These are phyloP conservation scores for Athelia sp. DNA, from an alignment of 1,284 basidiomycete genomes.

Conservation along the genomic window DNA sequence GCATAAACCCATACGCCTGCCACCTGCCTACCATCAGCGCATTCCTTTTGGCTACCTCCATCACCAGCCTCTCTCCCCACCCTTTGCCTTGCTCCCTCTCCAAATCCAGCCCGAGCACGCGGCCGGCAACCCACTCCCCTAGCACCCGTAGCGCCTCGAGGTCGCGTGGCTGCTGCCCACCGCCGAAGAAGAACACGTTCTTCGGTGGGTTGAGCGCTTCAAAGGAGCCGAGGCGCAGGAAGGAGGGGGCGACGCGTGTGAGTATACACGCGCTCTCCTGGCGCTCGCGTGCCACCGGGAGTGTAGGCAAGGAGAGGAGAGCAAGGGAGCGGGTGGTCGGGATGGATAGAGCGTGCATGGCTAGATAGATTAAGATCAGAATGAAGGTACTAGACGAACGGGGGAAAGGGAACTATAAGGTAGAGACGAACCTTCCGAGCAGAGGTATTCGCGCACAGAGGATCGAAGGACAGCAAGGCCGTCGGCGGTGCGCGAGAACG, in stretches of 20 bases:
- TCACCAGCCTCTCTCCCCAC: constrained; percentile 69
- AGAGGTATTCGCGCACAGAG: constrained; percentile 88
- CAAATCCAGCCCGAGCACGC: constrained; percentile 38
- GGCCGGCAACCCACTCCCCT: constrained; percentile 66
- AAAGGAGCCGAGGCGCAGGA: constrained; percentile 90
- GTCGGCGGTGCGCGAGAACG: constrained; percentile 88
- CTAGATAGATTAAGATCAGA: too few species aligned
- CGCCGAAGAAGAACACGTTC: constrained; percentile 65
- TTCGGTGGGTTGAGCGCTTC: constrained; percentile 79
- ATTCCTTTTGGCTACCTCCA: constrained; percentile 78
- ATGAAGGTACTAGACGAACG: too few species aligned
- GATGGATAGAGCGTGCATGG: constrained; percentile 83
- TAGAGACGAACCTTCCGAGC: constrained; percentile 83
- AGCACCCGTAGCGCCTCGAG: constrained; percentile 71
- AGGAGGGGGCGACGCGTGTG: constrained; percentile 84
- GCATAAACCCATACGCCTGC: constrained; percentile 94
- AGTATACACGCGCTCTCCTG: constrained; percentile 77
- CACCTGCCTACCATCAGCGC: constrained; percentile 89
- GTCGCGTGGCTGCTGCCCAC: constrained; percentile 70
- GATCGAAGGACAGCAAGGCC: constrained; percentile 91
- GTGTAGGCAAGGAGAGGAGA: constrained; percentile 70
- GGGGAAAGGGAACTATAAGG: too few species aligned
- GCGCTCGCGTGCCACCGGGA: constrained; percentile 79
- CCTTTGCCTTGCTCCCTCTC: too few species aligned
- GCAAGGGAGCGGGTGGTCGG: constrained; percentile 88